These are phyloP conservation scores for Exsudoporus floridanus DNA, from an alignment of 1,284 basidiomycete species.

Conservation along the genomic window DNA sequence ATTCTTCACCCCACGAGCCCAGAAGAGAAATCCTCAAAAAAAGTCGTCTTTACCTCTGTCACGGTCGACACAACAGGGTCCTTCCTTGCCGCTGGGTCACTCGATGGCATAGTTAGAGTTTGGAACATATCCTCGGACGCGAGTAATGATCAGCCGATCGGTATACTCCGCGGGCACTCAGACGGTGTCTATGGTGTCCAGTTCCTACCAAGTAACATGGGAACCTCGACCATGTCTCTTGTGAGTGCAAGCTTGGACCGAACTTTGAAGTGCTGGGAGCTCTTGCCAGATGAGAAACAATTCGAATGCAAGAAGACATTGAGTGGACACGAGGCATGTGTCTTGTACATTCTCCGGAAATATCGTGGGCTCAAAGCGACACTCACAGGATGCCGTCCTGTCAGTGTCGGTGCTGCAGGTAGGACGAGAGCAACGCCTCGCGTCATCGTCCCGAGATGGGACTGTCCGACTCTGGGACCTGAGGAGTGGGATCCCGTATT, in stretches of 20 bases:
- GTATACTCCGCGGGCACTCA: slow-evolving; percentile 26
- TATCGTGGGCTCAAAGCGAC: neutral
- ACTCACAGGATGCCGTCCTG: slow-evolving; percentile 30
- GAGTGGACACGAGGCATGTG: slow-evolving; percentile 28
- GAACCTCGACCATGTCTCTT: slow-evolving; percentile 15
- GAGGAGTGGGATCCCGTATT: slow-evolving; percentile 31
- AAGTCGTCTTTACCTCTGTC: slow-evolving; percentile 34
- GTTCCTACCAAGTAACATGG: slow-evolving; percentile 22
- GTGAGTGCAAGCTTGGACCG: slow-evolving; percentile 36
- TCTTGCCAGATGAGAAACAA: slow-evolving; percentile 24
- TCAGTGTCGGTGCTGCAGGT: slow-evolving; percentile 35
- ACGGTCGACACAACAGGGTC: slow-evolving; percentile 26
- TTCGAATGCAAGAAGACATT: slow-evolving; percentile 34
- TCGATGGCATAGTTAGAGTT: slow-evolving; percentile 32
- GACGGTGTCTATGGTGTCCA: slow-evolving; percentile 35
- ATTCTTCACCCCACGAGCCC: slow-evolving; percentile 20
- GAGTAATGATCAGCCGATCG: slow-evolving; percentile 18
- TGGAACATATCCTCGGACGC: slow-evolving; percentile 29
- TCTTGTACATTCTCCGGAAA: neutral
- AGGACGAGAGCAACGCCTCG: slow-evolving; percentile 36
- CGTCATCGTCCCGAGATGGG: slow-evolving; percentile 36
- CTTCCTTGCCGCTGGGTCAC: slow-evolving; percentile 36
- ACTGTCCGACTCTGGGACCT: slow-evolving; percentile 37
- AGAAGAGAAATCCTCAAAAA: slow-evolving; percentile 18
- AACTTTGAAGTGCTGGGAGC: slow-evolving; percentile 32